Evolutionary conservation across 345 rosid genomes (phyloP).

Genomic region (Eucalyptus curtisii): DNA sequence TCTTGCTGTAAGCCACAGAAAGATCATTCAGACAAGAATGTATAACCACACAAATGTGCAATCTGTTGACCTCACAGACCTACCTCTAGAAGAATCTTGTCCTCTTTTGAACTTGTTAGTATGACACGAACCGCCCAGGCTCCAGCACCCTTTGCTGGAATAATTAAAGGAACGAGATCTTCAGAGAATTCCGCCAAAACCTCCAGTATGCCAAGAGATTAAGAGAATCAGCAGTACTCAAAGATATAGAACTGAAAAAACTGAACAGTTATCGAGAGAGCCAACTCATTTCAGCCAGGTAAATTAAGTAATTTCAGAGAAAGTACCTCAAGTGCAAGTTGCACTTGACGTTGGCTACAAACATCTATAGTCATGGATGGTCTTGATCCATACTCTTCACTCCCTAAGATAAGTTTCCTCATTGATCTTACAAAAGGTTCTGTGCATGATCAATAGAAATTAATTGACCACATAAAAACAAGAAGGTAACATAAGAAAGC

Average conservation of each 20-base stretch:
- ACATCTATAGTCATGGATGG: slow-evolving; percentile 69
- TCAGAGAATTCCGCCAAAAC: slow-evolving; percentile 50
- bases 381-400: slow-evolving; percentile 56
- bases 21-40: not conserved
- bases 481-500: not conserved
- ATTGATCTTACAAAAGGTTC: slow-evolving; percentile 50
- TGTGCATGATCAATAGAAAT: slow-evolving; percentile 8
- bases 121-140: slow-evolving; percentile 60
- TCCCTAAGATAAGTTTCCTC: slow-evolving; percentile 40
- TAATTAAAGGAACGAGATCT: slow-evolving; percentile 56
- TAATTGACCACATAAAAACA: not conserved
- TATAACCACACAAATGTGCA: not conserved
- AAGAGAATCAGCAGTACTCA: not conserved
- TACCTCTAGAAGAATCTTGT: slow-evolving; percentile 61
- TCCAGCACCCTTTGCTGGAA: slow-evolving; percentile 68
- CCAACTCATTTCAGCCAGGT: not conserved
- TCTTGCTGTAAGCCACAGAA: slow-evolving; percentile 36
- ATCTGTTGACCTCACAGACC: not conserved
- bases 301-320: not conserved
- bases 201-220: slow-evolving; percentile 16
- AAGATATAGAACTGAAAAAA: not conserved
- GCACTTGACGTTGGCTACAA: slow-evolving; percentile 79
- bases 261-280: not conserved
- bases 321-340: slow-evolving; percentile 57
- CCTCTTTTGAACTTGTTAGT: slow-evolving; percentile 63